phyloP scores from a whole-genome alignment of 148 eudicot species.

The Rhododendron vialii region DNA sequence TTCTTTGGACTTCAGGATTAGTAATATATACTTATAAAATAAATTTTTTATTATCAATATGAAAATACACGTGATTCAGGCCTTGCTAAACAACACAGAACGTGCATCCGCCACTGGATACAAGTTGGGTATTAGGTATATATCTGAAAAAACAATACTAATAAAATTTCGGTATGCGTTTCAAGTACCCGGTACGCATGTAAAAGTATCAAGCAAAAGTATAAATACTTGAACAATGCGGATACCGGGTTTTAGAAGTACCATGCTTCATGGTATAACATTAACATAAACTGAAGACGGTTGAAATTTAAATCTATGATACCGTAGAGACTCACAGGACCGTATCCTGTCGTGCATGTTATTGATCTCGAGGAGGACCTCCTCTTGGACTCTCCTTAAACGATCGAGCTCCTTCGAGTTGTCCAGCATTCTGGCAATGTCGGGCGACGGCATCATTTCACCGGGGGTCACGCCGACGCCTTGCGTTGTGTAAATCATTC shows the following conservation, averaged over 20 bases:
- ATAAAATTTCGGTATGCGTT: not conserved
- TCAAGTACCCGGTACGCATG: not conserved
- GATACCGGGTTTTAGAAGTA: not conserved
- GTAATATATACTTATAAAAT: no score
- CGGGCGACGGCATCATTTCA: slow-evolving; percentile 43
- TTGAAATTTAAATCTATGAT: not conserved
- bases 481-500: not conserved
- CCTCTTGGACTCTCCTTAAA: slow-evolving; percentile 66
- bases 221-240: not conserved
- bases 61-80: no score
- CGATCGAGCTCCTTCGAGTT: slow-evolving; percentile 79
- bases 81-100: no score
- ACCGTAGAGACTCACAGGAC: slow-evolving; percentile 37
- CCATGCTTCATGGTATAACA: not conserved
- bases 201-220: not conserved
- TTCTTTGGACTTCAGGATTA: no score
- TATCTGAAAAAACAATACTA: no score
- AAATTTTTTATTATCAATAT: no score
- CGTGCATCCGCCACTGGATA: no score
- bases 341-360: slow-evolving; percentile 78
- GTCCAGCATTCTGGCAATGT: slow-evolving; percentile 54
- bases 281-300: not conserved
- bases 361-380: slow-evolving; percentile 67
- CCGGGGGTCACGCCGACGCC: slow-evolving; percentile 1
- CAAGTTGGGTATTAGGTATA: not conserved